These are phyloP conservation scores for Fusarium aywerte DNA, from an alignment of 2,329 filamentous ascomycete species.

Conservation along the genomic window DNA sequence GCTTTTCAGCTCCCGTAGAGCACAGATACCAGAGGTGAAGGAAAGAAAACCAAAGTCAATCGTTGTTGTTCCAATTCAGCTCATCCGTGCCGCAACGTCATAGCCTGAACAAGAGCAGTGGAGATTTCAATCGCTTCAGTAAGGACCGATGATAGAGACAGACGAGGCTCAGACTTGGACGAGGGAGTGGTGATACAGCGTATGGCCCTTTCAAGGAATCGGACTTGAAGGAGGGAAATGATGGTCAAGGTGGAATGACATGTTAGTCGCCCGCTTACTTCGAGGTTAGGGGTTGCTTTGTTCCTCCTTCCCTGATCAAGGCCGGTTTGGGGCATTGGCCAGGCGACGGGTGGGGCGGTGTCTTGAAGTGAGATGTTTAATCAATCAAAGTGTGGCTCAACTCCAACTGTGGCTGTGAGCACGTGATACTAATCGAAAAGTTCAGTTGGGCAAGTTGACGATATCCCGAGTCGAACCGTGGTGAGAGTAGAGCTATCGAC, in stretches of 20 bases:
- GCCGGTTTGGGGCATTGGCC: slow-evolving; percentile 46
- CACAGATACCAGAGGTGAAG: slow-evolving; percentile 1
- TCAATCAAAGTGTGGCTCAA: slow-evolving; percentile 12
- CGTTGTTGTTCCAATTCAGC: slow-evolving; percentile 38
- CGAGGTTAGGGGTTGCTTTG: slow-evolving; percentile 39
- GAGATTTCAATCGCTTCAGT: slow-evolving; percentile 15
- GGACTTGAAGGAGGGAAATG: slow-evolving; percentile 43
- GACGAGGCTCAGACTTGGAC: slow-evolving; percentile 28
- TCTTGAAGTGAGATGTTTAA: background rate
- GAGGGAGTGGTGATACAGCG: slow-evolving; percentile 12
- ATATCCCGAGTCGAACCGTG: slow-evolving; percentile 34
- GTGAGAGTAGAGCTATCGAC: slow-evolving; percentile 41
- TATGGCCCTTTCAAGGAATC: slow-evolving; percentile 29
- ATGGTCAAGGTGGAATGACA: slow-evolving; percentile 45
- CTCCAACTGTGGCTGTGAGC: slow-evolving; percentile 29
- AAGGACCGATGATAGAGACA: slow-evolving; percentile 31
- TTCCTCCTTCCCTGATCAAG: slow-evolving; percentile 37
- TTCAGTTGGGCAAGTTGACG: slow-evolving; percentile 34
- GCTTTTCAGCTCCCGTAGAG: background rate
- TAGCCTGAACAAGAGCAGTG: slow-evolving; percentile 35
- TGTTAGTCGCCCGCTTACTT: slow-evolving; percentile 34
- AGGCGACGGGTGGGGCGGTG: slow-evolving; percentile 47
- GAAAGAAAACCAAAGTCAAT: slow-evolving; percentile 27
- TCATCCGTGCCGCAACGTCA: slow-evolving; percentile 45
- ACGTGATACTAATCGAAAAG: slow-evolving; percentile 47